These are phyloP conservation scores for Mariannaea elegans DNA, from an alignment of 2,329 filamentous ascomycete genomes.

Conservation along the genomic window DNA sequence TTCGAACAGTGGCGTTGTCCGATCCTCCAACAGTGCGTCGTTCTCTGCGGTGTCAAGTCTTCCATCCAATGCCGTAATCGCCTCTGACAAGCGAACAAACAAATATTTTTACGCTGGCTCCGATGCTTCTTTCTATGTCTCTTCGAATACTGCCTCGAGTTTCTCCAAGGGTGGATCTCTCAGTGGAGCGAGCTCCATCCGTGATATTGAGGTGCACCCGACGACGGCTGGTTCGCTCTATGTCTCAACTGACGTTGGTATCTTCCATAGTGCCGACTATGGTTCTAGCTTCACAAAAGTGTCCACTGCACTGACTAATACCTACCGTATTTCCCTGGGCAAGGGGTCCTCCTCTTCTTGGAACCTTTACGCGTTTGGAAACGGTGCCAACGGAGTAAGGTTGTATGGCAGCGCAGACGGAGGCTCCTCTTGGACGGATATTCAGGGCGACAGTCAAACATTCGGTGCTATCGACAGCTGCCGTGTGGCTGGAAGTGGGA, in stretches of 20 bases:
- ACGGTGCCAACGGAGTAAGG: conserved; percentile 51
- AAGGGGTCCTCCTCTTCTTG: conserved; percentile 50
- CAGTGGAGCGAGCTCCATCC: conserved; percentile 55
- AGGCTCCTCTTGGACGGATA: conserved; percentile 55
- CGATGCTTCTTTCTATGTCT: conserved; percentile 59
- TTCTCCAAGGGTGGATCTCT: conserved; percentile 53
- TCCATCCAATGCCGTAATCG: conserved; percentile 57
- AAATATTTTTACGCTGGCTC: conserved; percentile 62
- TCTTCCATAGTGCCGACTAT: conserved; percentile 63
- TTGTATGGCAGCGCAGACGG: conserved; percentile 56
- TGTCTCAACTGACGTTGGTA: conserved; percentile 62
- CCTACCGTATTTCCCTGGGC: conserved; percentile 55
- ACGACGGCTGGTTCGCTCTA: conserved; percentile 67
- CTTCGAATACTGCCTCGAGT: conserved; percentile 55
- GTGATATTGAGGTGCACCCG: conserved; percentile 65
- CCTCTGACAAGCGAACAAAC: conserved; percentile 62
- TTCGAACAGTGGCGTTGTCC: conserved; percentile 51
- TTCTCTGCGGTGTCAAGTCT: conserved; percentile 55
- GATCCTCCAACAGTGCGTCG: conserved; percentile 51
- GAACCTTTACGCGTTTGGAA: conserved; percentile 59
- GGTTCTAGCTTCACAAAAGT: conserved; percentile 57
- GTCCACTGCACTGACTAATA: conserved; percentile 47
- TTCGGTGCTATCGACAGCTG: conserved; percentile 55
- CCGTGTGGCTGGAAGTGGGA: conserved; percentile 55
- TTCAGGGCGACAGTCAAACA: conserved; percentile 52